These are phyloP conservation scores for Colletotrichum chlorophyti DNA, from an alignment of 2,329 filamentous ascomycete genomes.

Conservation along the genomic window DNA sequence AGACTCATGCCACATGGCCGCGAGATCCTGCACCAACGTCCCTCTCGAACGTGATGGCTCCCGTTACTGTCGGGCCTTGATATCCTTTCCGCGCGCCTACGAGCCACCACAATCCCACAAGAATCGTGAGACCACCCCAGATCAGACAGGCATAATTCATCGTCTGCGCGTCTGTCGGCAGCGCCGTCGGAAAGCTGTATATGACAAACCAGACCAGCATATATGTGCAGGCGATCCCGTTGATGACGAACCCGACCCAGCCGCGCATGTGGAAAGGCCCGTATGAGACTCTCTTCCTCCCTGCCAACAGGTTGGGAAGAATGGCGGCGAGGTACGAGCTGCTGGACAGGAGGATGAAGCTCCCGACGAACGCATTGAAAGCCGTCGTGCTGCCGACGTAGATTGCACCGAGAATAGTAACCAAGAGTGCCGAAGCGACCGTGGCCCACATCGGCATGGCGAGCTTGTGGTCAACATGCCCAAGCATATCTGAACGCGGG, in stretches of 20 bases:
- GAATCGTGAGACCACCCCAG: constrained; percentile 47
- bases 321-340: constrained; percentile 70
- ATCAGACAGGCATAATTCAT: constrained; percentile 63
- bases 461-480: constrained; percentile 37
- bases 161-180: constrained; percentile 50
- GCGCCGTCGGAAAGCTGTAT: constrained; percentile 63
- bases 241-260: constrained; percentile 55
- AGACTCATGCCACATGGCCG: neutral
- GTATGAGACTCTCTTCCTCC: constrained; percentile 44
- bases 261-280: constrained; percentile 65
- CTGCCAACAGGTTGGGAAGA: constrained; percentile 59
- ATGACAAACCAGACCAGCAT: constrained; percentile 68
- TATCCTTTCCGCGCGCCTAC: constrained; percentile 34
- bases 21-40: neutral
- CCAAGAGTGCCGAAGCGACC: constrained; percentile 48
- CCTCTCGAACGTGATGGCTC: constrained; percentile 7
- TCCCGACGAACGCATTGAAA: constrained; percentile 70
- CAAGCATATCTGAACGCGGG: constrained; percentile 38
- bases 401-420: constrained; percentile 65
- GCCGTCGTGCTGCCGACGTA: constrained; percentile 72
- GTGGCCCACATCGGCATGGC: constrained; percentile 54
- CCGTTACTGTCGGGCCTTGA: constrained; percentile 29
- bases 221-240: constrained; percentile 60
- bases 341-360: constrained; percentile 45
- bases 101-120: constrained; percentile 51